These are phyloP conservation scores for Chalaropsis thielavioides DNA, from an alignment of 2,329 filamentous ascomycete genomes.

Conservation along the genomic window DNA sequence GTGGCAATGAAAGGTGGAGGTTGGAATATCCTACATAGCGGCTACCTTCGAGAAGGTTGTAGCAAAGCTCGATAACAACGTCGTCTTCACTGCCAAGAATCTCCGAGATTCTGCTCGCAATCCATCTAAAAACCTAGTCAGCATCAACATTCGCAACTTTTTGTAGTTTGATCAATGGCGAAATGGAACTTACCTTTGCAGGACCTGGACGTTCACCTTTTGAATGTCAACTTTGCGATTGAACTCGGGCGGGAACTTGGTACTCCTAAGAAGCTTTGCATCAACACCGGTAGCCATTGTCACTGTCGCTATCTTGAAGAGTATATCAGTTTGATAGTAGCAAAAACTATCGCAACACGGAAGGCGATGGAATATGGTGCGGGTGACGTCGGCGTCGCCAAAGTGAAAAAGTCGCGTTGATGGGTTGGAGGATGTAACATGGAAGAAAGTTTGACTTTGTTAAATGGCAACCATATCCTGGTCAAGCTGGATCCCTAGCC, in stretches of 20 bases:
- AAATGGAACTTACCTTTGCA: conserved; percentile 65
- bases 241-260: conserved; percentile 89
- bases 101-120: conserved; percentile 70
- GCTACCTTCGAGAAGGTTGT: conserved; percentile 54
- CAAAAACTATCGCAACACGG: neutral
- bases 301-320: conserved; percentile 14
- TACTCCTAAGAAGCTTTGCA: conserved; percentile 75
- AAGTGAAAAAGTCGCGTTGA: conserved; percentile 7
- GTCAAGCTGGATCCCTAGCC: neutral
- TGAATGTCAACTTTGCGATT: conserved; percentile 91
- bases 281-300: conserved; percentile 73
- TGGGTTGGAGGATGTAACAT: neutral
- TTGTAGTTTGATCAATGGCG: too few relatives aligned
- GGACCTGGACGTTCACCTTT: conserved; percentile 92
- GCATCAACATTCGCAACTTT: neutral
- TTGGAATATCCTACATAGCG: conserved; percentile 48
- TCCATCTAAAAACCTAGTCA: conserved; percentile 54
- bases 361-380: neutral
- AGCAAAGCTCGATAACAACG: conserved; percentile 77
- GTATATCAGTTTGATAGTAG: neutral
- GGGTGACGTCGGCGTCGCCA: conserved; percentile 8
- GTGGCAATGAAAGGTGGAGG: conserved; percentile 6
- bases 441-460: neutral
- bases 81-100: conserved; percentile 91
- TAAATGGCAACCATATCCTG: conserved; percentile 7